Evolutionary conservation across 306 rosid genomes (phyloP).

Genomic region (Benincasa hispida): DNA sequence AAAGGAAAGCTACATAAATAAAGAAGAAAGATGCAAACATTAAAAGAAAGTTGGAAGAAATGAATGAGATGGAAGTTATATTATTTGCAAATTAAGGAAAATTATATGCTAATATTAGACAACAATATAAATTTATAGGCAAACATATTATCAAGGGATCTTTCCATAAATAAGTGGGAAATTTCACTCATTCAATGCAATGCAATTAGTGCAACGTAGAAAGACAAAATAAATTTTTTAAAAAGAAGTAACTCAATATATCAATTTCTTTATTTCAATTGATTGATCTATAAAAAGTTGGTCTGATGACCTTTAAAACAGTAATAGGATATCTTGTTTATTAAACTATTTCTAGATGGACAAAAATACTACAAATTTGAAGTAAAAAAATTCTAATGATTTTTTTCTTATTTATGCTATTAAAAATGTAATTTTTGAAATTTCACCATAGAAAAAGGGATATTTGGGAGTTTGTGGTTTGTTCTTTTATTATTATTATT

Average conservation of each 20-base stretch:
- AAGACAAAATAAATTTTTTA: background rate
- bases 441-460: background rate
- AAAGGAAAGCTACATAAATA: background rate
- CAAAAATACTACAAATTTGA: background rate
- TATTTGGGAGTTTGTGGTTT: background rate
- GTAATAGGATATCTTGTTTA: too few relatives aligned
- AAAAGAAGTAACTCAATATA: too few relatives aligned
- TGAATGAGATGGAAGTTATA: background rate
- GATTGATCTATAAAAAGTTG: too few relatives aligned
- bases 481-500: too few relatives aligned
- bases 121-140: background rate
- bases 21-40: background rate
- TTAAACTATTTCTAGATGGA: too few relatives aligned
- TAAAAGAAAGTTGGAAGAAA: background rate
- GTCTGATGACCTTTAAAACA: too few relatives aligned
- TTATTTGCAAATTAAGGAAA: background rate
- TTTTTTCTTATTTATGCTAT: background rate
- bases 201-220: background rate
- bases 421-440: background rate
- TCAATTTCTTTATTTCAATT: too few relatives aligned
- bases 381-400: background rate
- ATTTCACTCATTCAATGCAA: background rate
- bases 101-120: background rate
- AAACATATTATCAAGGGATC: background rate
- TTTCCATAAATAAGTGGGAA: background rate